Percentiles rank a stretch among this genome's conserved stretches.
phyloP scores from a whole-genome alignment of 495 filamentous ascomycete species.

The Achaetomiella virescens region DNA sequence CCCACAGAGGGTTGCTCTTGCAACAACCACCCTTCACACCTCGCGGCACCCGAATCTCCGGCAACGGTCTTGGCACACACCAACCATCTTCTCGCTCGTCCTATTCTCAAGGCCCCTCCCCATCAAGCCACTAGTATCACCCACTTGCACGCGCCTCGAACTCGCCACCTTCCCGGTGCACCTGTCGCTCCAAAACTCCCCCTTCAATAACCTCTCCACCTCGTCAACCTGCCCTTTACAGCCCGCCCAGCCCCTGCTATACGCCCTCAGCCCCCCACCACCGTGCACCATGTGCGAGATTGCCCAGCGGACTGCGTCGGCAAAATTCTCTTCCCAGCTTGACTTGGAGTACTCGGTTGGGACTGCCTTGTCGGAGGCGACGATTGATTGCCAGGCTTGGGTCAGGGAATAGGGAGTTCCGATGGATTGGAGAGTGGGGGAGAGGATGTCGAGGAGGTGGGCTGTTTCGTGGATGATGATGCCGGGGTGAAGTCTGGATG shows the following conservation, averaged over 20 bases:
- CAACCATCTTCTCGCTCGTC: too few species aligned
- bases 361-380: conserved; percentile 9
- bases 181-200: too few species aligned
- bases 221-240: conserved; percentile 9
- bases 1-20: too few species aligned
- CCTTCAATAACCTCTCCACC: conserved; percentile 8
- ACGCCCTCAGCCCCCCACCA: conserved; percentile 5
- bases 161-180: too few species aligned
- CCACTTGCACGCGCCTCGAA: too few species aligned
- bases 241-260: conserved; percentile 13
- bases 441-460: neutral
- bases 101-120: too few species aligned
- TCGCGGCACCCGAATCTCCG: too few species aligned
- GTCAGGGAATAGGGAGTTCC: conserved; percentile 16
- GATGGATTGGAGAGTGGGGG: neutral
- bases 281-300: conserved; percentile 14
- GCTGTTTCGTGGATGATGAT: conserved; percentile 19
- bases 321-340: conserved; percentile 19
- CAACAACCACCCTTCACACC: too few species aligned
- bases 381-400: conserved; percentile 6
- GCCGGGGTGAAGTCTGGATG: conserved; percentile 18
- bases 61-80: too few species aligned
- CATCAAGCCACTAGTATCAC: too few species aligned
- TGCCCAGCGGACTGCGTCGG: conserved; percentile 21
- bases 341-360: conserved; percentile 19